A percentile compares a stretch with the other conserved stretches of the same genome.
phyloP scores from a whole-genome alignment of 768 basidiomycete species.

The Podaxis mareebaensis region DNA sequence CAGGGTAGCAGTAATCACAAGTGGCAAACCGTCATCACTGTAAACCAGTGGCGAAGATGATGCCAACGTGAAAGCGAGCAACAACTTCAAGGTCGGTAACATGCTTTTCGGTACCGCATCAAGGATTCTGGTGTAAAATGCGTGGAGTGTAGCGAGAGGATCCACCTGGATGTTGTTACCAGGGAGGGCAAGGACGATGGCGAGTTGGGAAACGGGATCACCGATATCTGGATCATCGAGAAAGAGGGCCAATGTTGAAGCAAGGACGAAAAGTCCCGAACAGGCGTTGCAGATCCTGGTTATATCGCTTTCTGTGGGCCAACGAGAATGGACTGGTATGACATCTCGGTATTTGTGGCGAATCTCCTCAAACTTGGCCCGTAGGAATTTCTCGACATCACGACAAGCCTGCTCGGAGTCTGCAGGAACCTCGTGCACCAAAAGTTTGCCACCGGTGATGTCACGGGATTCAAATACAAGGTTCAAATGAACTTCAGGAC shows the following conservation, averaged over 20 bases:
- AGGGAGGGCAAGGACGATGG: not conserved
- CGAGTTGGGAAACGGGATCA: slow-evolving; percentile 2
- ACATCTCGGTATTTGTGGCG: not conserved
- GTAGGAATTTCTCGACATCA: not conserved
- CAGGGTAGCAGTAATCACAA: not conserved
- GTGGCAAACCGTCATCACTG: not conserved
- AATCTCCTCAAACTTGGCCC: not conserved
- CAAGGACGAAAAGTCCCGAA: slow-evolving; percentile 1
- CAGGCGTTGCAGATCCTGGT: not conserved
- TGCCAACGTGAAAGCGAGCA: not conserved
- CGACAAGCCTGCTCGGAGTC: not conserved
- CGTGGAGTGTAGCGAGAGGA: not conserved
- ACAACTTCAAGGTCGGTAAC: not conserved
- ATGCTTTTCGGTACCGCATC: not conserved
- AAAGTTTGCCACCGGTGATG: not conserved
- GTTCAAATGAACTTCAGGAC: slow-evolving; percentile 2
- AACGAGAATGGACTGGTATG: not conserved
- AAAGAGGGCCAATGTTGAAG: not conserved
- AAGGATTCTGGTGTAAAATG: not conserved
- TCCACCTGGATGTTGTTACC: too few species aligned
- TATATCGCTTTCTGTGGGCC: not conserved
- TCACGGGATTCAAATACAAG: not conserved
- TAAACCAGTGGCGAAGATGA: not conserved
- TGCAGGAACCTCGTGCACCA: not conserved
- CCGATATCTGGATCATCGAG: not conserved